phyloP scores from a whole-genome alignment of 148 eudicot species.

The Simmondsia chinensis region DNA sequence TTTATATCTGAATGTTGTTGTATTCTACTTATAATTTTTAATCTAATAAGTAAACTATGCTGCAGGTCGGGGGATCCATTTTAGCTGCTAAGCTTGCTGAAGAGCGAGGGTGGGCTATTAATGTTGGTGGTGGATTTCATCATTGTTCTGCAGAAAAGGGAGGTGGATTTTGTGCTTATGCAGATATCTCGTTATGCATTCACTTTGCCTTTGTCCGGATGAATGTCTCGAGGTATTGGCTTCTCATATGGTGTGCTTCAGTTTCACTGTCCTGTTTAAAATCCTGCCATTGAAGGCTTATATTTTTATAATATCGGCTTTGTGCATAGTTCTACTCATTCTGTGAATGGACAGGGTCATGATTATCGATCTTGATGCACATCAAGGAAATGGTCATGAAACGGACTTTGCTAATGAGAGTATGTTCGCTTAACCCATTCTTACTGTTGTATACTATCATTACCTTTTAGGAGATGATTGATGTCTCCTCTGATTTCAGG shows the following conservation, averaged over 20 bases:
- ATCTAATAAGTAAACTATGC: not conserved
- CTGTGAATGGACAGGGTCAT: constrained; percentile 46
- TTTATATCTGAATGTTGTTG: too few species aligned
- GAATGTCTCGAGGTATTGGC: constrained; percentile 54
- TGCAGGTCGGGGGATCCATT: constrained; percentile 84
- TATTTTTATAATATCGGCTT: too few species aligned
- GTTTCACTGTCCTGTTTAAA: too few species aligned
- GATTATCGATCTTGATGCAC: constrained; percentile 98
- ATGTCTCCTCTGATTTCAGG: constrained; percentile 30
- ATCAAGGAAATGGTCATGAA: constrained; percentile 98
- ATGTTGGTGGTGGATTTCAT: constrained; percentile 98
- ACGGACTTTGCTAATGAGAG: constrained; percentile 73
- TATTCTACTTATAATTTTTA: not conserved
- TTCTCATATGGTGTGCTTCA: too few species aligned
- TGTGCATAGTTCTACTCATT: constrained; percentile 1
- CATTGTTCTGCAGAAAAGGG: constrained; percentile 82
- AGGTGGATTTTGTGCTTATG: constrained; percentile 94
- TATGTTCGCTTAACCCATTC: constrained; percentile 19
- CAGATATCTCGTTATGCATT: constrained; percentile 81
- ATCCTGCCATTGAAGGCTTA: too few species aligned
- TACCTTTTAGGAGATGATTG: not conserved
- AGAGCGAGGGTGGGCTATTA: constrained; percentile 94
- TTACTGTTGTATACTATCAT: not conserved
- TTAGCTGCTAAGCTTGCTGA: constrained; percentile 89
- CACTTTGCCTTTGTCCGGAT: constrained; percentile 63